A percentile compares a stretch with the other conserved stretches of the same genome.
These are phyloP conservation scores for Haberlea rhodopensis DNA, from an alignment of 257 asterid genomes.

Conservation along the genomic window DNA sequence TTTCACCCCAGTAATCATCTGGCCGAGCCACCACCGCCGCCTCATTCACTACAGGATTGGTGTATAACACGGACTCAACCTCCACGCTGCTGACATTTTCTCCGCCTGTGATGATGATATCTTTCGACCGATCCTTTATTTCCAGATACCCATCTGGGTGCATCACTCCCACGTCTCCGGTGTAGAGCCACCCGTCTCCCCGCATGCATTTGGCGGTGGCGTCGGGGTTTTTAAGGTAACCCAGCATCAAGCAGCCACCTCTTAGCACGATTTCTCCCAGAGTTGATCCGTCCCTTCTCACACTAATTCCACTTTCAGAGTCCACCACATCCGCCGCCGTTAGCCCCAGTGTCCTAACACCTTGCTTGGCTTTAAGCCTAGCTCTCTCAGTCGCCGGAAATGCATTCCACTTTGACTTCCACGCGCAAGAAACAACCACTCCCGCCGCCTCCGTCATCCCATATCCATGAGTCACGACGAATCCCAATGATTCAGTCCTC, in stretches of 20 bases:
- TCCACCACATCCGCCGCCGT: constrained; percentile 62
- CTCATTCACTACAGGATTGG: constrained; percentile 59
- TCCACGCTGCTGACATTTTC: constrained; percentile 85
- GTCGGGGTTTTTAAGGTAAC: constrained; percentile 56
- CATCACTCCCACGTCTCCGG: constrained; percentile 79
- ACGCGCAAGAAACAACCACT: constrained; percentile 59
- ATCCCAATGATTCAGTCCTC: constrained; percentile 58
- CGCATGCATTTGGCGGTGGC: constrained; percentile 49
- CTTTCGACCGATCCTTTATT: constrained; percentile 70
- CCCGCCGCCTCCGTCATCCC: constrained; percentile 79
- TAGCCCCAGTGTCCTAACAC: constrained; percentile 53
- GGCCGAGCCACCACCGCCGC: constrained; percentile 90
- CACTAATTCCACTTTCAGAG: constrained; percentile 41
- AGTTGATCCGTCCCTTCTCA: constrained; percentile 48
- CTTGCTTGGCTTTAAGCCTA: constrained; percentile 61
- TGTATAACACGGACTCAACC: constrained; percentile 67
- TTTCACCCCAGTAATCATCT: constrained; percentile 76
- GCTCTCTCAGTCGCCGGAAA: constrained; percentile 57
- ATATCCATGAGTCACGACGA: constrained; percentile 61
- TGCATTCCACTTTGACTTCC: constrained; percentile 63
- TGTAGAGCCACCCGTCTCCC: constrained; percentile 61
- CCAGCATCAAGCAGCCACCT: constrained; percentile 65
- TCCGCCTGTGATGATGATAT: constrained; percentile 66
- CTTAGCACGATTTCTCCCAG: constrained; percentile 62
- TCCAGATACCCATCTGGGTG: constrained; percentile 74